These are phyloP conservation scores for Carex scoparia DNA, from an alignment of 176 grass and related monocot genomes.

Conservation along the genomic window DNA sequence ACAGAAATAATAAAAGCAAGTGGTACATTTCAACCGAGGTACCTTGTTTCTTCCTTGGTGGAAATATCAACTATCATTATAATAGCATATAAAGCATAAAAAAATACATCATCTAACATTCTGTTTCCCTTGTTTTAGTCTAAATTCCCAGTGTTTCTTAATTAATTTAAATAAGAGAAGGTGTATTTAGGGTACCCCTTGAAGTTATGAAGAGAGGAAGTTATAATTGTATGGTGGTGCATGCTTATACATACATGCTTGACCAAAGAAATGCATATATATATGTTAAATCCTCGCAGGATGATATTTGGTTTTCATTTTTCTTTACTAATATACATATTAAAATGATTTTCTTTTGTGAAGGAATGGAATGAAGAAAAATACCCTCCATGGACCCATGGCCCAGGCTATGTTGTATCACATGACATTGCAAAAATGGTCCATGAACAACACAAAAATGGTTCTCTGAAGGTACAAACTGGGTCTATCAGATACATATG, in stretches of 20 bases:
- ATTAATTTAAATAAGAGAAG: background rate
- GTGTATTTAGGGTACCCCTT: background rate
- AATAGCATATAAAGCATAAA: background rate
- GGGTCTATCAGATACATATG: too few species aligned
- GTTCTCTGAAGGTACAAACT: constrained; percentile 61
- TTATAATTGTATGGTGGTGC: too few species aligned
- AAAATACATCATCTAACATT: background rate
- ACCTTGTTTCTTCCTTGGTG: constrained; percentile 10
- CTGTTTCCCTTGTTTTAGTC: background rate
- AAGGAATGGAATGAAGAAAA: constrained; percentile 92
- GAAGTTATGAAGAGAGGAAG: too few species aligned
- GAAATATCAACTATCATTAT: background rate
- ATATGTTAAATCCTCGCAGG: too few species aligned
- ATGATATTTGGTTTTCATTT: background rate
- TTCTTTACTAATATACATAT: background rate
- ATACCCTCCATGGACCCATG: constrained; percentile 92
- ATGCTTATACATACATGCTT: too few species aligned
- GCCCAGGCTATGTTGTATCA: constrained; percentile 91
- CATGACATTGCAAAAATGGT: constrained; percentile 68
- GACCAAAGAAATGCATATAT: too few species aligned
- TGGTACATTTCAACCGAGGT: constrained; percentile 81
- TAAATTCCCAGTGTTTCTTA: background rate
- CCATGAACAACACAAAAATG: constrained; percentile 45
- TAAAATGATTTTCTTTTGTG: constrained; percentile 13
- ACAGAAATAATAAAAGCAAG: constrained; percentile 71